Conservation (phyloP, 495 filamentous ascomycete genomes). For the Penicillium salamii region DNA sequence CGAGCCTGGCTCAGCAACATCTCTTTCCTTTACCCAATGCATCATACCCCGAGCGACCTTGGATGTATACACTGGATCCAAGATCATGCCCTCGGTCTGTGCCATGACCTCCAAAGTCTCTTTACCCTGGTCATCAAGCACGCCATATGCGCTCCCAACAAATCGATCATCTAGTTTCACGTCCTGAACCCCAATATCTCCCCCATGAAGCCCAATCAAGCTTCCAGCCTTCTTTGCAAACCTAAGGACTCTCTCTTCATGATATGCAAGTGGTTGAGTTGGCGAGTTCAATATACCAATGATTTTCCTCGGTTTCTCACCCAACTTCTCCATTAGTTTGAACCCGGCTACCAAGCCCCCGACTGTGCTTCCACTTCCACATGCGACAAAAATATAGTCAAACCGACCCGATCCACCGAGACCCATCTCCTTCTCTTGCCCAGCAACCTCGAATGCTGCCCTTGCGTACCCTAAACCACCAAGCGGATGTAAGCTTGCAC, state of each 20-base stretch:
- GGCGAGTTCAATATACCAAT: constrained; percentile 38
- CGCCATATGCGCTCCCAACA: constrained; percentile 32
- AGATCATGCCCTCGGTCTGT: constrained; percentile 25
- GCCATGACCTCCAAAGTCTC: constrained; percentile 24
- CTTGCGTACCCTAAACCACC: constrained; percentile 41
- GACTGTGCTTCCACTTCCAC: constrained; percentile 40
- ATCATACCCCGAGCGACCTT: constrained; percentile 35
- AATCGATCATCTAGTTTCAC: constrained; percentile 37
- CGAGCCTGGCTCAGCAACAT: constrained; percentile 15
- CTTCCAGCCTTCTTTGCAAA: constrained; percentile 30
- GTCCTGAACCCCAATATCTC: constrained; percentile 27
- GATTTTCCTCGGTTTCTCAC: constrained; percentile 14
- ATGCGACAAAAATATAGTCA: constrained; percentile 40
- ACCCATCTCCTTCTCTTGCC: constrained; percentile 25
- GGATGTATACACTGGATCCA: constrained; percentile 41
- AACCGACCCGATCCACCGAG: constrained; percentile 24
- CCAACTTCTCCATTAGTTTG: constrained; percentile 28
- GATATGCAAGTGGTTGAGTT: constrained; percentile 24
- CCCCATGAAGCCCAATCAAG: constrained; percentile 27
- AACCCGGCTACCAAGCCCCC: constrained; percentile 40
- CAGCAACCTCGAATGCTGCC: constrained; percentile 36
- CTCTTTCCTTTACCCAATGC: constrained; percentile 25
- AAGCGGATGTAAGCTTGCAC: constrained; percentile 39
- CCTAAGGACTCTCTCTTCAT: constrained; percentile 29
- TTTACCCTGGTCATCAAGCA: constrained; percentile 27